phyloP scores from a whole-genome alignment of 148 eudicot genomes.

The Camellia sinensis region DNA sequence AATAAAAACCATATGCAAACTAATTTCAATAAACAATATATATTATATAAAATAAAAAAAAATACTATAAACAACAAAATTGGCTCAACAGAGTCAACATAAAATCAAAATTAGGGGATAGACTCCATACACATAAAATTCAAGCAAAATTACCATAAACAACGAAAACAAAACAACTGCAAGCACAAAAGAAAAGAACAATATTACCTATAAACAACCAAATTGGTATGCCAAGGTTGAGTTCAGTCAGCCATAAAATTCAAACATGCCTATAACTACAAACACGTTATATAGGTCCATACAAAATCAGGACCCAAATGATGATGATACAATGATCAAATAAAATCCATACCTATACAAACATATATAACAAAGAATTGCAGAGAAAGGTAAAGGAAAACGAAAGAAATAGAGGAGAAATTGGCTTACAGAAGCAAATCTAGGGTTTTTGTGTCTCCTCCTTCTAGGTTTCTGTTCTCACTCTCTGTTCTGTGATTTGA shows the following conservation, averaged over 20 bases:
- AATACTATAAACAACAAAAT: too few relatives aligned
- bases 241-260: too few relatives aligned
- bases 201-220: too few relatives aligned
- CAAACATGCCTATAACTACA: not conserved
- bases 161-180: too few relatives aligned
- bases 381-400: not conserved
- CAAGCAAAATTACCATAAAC: too few relatives aligned
- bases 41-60: too few relatives aligned
- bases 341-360: not conserved
- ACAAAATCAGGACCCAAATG: too few relatives aligned
- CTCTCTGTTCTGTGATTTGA: not conserved
- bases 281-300: not conserved
- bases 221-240: not conserved
- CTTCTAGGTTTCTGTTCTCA: not conserved
- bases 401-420: not conserved
- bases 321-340: not conserved
- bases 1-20: too few relatives aligned
- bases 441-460: not conserved
- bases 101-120: too few relatives aligned
- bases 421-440: slow-evolving; percentile 9
- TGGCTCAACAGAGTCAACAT: not conserved
- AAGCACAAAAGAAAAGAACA: too few relatives aligned
- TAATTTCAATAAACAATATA: too few relatives aligned
- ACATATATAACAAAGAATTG: not conserved
- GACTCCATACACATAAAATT: too few relatives aligned